Conservation (phyloP, 441 rosid genomes). For the Viola pubescens region DNA sequence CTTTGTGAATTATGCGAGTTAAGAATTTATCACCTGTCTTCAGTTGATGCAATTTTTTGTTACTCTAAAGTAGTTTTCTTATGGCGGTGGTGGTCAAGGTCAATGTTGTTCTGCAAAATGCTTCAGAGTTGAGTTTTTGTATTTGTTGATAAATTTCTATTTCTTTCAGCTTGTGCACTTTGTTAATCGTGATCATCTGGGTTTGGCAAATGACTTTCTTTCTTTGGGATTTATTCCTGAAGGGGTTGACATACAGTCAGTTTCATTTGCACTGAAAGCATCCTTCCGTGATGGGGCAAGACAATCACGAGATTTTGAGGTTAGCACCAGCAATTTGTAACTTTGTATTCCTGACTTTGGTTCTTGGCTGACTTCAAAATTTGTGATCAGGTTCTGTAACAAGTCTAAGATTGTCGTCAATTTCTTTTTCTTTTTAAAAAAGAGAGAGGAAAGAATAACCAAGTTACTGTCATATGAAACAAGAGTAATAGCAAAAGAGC, state of each 20-base stretch:
- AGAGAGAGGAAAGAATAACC: not conserved
- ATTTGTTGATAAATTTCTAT: slow-evolving; percentile 31
- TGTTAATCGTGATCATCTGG: slow-evolving; percentile 96
- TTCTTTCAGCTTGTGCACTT: slow-evolving; percentile 95
- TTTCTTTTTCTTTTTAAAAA: too few species aligned
- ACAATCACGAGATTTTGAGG: slow-evolving; percentile 96
- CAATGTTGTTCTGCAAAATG: slow-evolving; percentile 4
- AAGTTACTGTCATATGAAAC: too few species aligned
- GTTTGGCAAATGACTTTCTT: slow-evolving; percentile 98
- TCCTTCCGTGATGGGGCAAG: slow-evolving; percentile 68
- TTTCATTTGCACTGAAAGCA: slow-evolving; percentile 70
- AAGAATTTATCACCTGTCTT: too few species aligned
- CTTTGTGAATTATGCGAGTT: too few species aligned
- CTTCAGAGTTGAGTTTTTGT: slow-evolving; percentile 15
- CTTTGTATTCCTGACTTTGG: not conserved
- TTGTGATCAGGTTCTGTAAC: not conserved
- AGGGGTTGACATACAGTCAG: slow-evolving; percentile 67
- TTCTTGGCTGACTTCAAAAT: not conserved
- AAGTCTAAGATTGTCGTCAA: not conserved
- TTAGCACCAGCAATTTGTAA: slow-evolving; percentile 21
- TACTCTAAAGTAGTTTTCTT: not conserved
- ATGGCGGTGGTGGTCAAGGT: not conserved
- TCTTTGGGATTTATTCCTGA: slow-evolving; percentile 99
- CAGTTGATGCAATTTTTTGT: too few species aligned
- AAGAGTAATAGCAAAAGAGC: too few species aligned